Conservation (phyloP, 1,284 basidiomycete species). For the Tilletia horrida region DNA sequence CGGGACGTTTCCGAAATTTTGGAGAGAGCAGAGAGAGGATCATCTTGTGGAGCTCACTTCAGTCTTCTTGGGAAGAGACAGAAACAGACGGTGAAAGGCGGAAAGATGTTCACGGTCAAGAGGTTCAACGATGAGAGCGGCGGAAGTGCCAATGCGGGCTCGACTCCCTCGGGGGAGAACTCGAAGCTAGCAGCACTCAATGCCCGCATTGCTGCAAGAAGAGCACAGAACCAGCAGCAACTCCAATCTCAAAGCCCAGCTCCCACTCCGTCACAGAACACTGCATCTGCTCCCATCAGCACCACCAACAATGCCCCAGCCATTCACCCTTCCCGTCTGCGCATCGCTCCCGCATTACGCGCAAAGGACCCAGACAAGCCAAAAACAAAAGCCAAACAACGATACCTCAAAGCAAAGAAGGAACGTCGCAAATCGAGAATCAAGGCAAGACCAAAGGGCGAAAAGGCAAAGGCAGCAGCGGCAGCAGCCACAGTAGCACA, state of each 20-base stretch:
- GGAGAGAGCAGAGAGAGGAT: too few species aligned
- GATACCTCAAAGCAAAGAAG: conserved; percentile 51
- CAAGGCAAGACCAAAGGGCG: conserved; percentile 36
- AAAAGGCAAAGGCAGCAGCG: conserved; percentile 23
- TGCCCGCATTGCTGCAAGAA: conserved; percentile 33
- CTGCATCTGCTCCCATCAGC: conserved; percentile 8
- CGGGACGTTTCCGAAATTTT: too few species aligned
- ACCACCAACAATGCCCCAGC: conserved; percentile 13
- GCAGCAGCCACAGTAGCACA: neutral
- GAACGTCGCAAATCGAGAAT: conserved; percentile 40
- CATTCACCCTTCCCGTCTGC: conserved; percentile 44
- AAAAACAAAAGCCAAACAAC: conserved; percentile 50
- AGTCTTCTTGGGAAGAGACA: too few species aligned
- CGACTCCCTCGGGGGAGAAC: neutral
- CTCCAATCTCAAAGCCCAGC: neutral
- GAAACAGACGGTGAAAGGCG: neutral
- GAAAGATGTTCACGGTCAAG: conserved; percentile 37
- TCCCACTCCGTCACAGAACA: conserved; percentile 19
- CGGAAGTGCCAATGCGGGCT: conserved; percentile 9
- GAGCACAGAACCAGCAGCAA: conserved; percentile 20
- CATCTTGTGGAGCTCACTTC: too few species aligned
- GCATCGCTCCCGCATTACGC: conserved; percentile 32
- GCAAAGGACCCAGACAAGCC: conserved; percentile 28
- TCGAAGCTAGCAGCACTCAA: conserved; percentile 41
- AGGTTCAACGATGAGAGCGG: conserved; percentile 33